Evolutionary conservation across 2,329 filamentous ascomycete species (phyloP), one percentile per base, ranked within the genome.

Genomic region (Beauveria bassiana): DNA sequence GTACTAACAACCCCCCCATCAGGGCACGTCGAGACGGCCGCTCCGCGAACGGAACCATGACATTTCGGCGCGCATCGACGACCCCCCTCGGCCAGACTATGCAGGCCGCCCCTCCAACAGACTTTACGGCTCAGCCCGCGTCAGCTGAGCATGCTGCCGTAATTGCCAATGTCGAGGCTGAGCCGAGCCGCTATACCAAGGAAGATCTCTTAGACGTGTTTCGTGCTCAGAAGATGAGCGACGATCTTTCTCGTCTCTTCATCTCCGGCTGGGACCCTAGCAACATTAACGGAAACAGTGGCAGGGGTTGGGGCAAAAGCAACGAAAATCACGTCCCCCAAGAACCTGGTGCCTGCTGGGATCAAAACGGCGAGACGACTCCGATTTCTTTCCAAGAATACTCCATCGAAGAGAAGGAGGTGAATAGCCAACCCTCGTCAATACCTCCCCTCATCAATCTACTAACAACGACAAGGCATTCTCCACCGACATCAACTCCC

Each of bases 301-400:
- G 84, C 73, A 75, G 86, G 72, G 83, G 84, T 59, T 96, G 91
- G 91, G 90, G 89, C 57, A 91, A 93, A 73, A 82, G 80, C 67
- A 83, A 84, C 62, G 92, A 97, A 66, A 83, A 82, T 63, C 88
- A 91, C 65, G 79, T 82, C 65, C 86, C 86, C 62, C 85, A 89
- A 69, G 92, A 93, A 50, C 90, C 93, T n/a, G 91, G 95, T 65
- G 85, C 93, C 47, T 98, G 93, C 73, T 99, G 93, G 95, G 90
- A 96, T 70, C 76, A 83, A 62, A 81, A 82, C 63, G 91, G 90
- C 26, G 81, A 82, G 59, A 81, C 86, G 50, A 82, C 84, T 65
- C 91, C 93, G 7, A 79, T 97, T 65, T 86, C 86, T 34, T 73
- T 96, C 65, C 81, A 85, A 64, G 86, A 89, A 49, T 86, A 96